phyloP scores from a whole-genome alignment of 495 filamentous ascomycete species.

The Neurospora cerealis region DNA sequence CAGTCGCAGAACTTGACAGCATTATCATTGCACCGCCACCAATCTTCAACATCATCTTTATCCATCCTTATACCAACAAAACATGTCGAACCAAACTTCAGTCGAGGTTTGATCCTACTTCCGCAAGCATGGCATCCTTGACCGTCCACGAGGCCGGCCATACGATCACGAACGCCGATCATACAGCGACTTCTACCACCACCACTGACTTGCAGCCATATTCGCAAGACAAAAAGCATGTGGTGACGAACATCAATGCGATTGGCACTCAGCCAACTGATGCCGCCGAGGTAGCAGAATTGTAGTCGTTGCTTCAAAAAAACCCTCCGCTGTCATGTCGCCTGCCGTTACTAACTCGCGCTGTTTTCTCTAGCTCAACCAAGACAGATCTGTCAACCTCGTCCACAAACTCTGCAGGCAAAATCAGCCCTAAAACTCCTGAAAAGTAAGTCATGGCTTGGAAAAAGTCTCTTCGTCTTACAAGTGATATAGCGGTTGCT shows the following conservation, averaged over 20 bases:
- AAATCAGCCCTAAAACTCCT: fast-evolving
- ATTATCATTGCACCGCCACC: not conserved
- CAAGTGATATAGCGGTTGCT: not conserved
- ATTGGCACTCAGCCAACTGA: not conserved
- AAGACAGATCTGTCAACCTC: not conserved
- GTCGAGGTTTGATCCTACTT: fast-evolving
- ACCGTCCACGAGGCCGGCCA: not conserved
- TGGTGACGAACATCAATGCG: not conserved
- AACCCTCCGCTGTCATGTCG: not conserved
- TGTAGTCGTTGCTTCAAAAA: not conserved
- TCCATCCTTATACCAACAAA: not conserved
- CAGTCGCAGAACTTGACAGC: not conserved
- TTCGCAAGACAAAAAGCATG: not conserved
- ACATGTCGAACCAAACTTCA: not conserved
- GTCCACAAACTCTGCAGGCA: fast-evolving
- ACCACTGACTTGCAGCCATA: not conserved
- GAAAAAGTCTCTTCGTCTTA: no score
- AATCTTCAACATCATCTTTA: not conserved
- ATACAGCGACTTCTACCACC: not conserved
- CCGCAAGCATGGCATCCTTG: not conserved
- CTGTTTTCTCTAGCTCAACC: not conserved
- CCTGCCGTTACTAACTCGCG: not conserved
- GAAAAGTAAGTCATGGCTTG: not conserved
- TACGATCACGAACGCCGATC: not conserved
- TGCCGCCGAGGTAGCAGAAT: no score